Conservation (phyloP, 768 basidiomycete genomes). For the Harrya chromipes region DNA sequence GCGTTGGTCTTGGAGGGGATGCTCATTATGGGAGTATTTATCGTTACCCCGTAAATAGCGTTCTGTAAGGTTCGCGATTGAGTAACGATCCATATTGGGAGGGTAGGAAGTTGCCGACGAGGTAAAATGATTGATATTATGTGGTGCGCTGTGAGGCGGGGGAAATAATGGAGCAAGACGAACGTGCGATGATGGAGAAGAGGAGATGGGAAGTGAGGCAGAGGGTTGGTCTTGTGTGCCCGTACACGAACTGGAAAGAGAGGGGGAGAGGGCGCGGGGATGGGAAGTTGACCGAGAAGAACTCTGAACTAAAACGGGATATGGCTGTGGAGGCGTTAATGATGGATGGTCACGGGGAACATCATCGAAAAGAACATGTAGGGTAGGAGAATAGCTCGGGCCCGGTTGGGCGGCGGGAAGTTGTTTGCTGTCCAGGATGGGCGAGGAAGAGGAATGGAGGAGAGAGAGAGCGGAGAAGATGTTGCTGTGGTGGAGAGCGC, state of each 20-base stretch:
- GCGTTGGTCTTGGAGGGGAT: slow-evolving; percentile 50
- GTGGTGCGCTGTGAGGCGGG: slow-evolving; percentile 41
- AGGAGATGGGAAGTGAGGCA: slow-evolving; percentile 25
- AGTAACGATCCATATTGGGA: slow-evolving; percentile 41
- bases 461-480: slow-evolving; percentile 26
- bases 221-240: neutral
- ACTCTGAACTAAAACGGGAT: slow-evolving; percentile 14
- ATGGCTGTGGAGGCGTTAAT: slow-evolving; percentile 12
- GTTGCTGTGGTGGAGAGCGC: slow-evolving; percentile 4
- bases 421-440: slow-evolving; percentile 37
- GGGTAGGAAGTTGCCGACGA: slow-evolving; percentile 39
- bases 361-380: slow-evolving; percentile 29
- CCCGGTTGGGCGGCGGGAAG: slow-evolving; percentile 33
- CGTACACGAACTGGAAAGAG: neutral
- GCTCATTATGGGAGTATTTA: slow-evolving; percentile 35
- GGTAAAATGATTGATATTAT: slow-evolving; percentile 44
- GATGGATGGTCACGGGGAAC: slow-evolving; percentile 31
- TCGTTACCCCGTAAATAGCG: slow-evolving; percentile 40
- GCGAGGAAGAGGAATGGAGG: slow-evolving; percentile 26
- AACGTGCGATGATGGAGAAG: slow-evolving; percentile 46
- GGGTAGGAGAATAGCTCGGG: slow-evolving; percentile 32
- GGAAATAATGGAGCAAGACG: slow-evolving; percentile 39
- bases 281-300: slow-evolving; percentile 19
- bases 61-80: slow-evolving; percentile 36
- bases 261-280: slow-evolving; percentile 13